phyloP scores from a whole-genome alignment of 805 yeast genomes.

The Cyberlindnera euphorbiae region DNA sequence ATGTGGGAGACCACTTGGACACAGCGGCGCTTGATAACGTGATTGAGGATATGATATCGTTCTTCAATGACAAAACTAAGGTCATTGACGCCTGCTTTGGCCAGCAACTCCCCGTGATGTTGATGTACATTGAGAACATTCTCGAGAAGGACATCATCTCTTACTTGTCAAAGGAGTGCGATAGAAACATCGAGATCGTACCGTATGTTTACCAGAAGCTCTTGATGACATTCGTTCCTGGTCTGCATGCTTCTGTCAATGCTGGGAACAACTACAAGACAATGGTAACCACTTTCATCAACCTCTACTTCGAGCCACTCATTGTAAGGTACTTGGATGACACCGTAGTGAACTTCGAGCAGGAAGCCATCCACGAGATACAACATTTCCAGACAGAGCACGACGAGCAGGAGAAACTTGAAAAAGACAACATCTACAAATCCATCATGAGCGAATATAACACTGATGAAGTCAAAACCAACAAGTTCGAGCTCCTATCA shows the following conservation, averaged over 20 bases:
- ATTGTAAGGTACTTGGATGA: constrained; percentile 30
- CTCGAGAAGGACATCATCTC: constrained; percentile 32
- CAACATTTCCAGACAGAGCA: constrained; percentile 23
- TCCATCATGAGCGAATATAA: constrained; percentile 36
- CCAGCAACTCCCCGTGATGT: constrained; percentile 34
- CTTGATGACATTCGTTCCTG: constrained; percentile 29
- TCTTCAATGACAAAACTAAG: constrained; percentile 32
- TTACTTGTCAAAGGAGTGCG: constrained; percentile 24
- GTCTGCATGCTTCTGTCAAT: constrained; percentile 32
- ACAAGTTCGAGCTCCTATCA: constrained; percentile 53
- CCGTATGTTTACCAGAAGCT: constrained; percentile 30
- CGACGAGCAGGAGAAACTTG: constrained; percentile 30
- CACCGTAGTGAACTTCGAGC: constrained; percentile 28
- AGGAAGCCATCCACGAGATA: constrained; percentile 24
- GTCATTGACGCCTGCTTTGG: constrained; percentile 36
- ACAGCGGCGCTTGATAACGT: constrained; percentile 22
- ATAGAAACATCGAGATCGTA: constrained; percentile 25
- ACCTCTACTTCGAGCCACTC: constrained; percentile 34
- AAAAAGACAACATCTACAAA: constrained; percentile 39
- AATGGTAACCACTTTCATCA: constrained; percentile 29
- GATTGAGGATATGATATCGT: constrained; percentile 25
- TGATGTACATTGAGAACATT: constrained; percentile 33
- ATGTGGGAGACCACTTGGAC: constrained; percentile 20
- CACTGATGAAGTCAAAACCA: constrained; percentile 26
- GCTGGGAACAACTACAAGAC: constrained; percentile 31